Conservation (phyloP, 371 early-diverging fungal genomes). For the Phascolomyces articulosus region DNA sequence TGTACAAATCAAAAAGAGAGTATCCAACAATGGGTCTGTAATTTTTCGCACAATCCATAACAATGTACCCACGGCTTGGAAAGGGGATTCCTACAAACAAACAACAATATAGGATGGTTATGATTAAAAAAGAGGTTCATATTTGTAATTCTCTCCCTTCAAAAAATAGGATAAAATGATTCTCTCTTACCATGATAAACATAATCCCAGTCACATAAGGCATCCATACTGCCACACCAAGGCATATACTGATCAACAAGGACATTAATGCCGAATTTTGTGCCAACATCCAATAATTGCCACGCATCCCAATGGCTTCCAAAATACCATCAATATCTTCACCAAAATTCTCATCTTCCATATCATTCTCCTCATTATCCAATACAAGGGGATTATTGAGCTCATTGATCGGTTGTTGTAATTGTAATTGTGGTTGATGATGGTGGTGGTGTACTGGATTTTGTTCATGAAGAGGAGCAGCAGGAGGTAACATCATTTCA, state of each 20-base stretch:
- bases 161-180: background rate
- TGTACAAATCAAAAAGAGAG: conserved; percentile 5
- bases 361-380: conserved; percentile 22
- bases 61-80: conserved; percentile 10
- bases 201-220: conserved; percentile 73
- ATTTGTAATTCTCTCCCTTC: too few species aligned
- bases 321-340: conserved; percentile 80
- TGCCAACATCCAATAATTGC: conserved; percentile 66
- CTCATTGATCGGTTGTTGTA: conserved; percentile 3
- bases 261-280: conserved; percentile 79
- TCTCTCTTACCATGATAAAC: conserved; percentile 21
- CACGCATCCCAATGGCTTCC: conserved; percentile 87
- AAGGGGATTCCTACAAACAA: background rate
- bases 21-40: conserved; percentile 22
- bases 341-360: conserved; percentile 59
- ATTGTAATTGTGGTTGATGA: background rate
- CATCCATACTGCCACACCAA: conserved; percentile 75
- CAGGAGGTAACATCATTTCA: background rate
- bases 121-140: too few species aligned
- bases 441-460: background rate
- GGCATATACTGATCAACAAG: conserved; percentile 67
- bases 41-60: conserved; percentile 14
- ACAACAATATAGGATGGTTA: too few species aligned
- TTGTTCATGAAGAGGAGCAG: background rate
- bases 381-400: background rate